These are phyloP conservation scores for carrot (Daucus carota) DNA, from an alignment of 129 eudicot genomes.

Conservation along the genomic window DH1_v3.0 NC_030382.2:51388001-51388500, in stretches of 20 bases:
- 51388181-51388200: slow-evolving; percentile 97
- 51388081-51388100: slow-evolving; percentile 7
- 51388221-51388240: slow-evolving; percentile 11
- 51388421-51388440: neutral
- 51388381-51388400: slow-evolving; percentile 95
- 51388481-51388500: neutral
- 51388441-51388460: neutral
- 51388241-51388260: neutral
- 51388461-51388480: neutral
- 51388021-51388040: slow-evolving; percentile 95
- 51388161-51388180: slow-evolving; percentile 96
- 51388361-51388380: slow-evolving; percentile 97
- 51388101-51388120: slow-evolving; percentile 3
- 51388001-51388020: slow-evolving; percentile 89
- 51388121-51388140: neutral
- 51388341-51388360: slow-evolving; percentile 98
- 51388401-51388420: slow-evolving; percentile 60
- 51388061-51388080: slow-evolving; percentile 28
- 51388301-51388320: neutral
- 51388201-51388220: slow-evolving; percentile 77
- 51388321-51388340: slow-evolving; percentile 6
- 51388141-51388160: slow-evolving; percentile 88
- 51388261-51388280: neutral
- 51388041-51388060: slow-evolving; percentile 99
- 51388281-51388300: neutral